Base-by-base conservation (phyloP, 768 basidiomycete species). In the Pulveroboletus sp. region DNA sequence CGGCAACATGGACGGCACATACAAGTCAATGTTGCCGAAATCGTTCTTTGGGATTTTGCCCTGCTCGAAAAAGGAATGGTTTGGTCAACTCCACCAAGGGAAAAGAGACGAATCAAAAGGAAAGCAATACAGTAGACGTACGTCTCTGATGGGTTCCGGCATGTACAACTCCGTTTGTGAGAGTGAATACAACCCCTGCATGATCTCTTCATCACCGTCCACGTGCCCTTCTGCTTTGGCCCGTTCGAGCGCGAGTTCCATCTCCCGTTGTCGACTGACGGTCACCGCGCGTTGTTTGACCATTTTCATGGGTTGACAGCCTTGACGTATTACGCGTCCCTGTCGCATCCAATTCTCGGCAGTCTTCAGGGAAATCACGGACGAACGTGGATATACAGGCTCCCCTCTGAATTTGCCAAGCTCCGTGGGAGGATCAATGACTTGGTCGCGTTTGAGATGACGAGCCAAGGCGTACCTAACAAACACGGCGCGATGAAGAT, bases 11-110 rank as follows among this genome's bases (percentile, higher is more conserved):
- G 90, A 85, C 27, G 90, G 86, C 24, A 89, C 90, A 66, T 95
- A 99, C 24, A 99, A 71, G 70, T 99, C 95, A 56, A 99, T 89
- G 66, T 97, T 99, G 15, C 95, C 95, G 65, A 95, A 99, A 56
- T 85, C 82, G 61, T 99, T 99, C 72, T 90, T 94, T 6, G 93
- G 93, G 28, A 99, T 80, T 64, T 81, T 83, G 30, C 95, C 95
- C 94, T 98, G 61, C 26, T 36, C 43, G 24, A 54, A 62, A 55
- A 50, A 36, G 47, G 17, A 43, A 49, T 32, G 3, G 15, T 46
- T 45, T 55, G 36, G 46, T 58, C 26, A 55, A 21, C 37, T 30
- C 17, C 17, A 2, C 28, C 14, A 45, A 28, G 33, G 36, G 24
- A 39, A 28, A 37, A 17, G 31, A 46, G 49, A 33, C 31, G 37